A percentile compares a stretch with the other conserved stretches of the same genome.
These are phyloP conservation scores for Rhodotorula sp. DNA, from an alignment of 1,284 basidiomycete genomes.

Conservation along the genomic window DNA sequence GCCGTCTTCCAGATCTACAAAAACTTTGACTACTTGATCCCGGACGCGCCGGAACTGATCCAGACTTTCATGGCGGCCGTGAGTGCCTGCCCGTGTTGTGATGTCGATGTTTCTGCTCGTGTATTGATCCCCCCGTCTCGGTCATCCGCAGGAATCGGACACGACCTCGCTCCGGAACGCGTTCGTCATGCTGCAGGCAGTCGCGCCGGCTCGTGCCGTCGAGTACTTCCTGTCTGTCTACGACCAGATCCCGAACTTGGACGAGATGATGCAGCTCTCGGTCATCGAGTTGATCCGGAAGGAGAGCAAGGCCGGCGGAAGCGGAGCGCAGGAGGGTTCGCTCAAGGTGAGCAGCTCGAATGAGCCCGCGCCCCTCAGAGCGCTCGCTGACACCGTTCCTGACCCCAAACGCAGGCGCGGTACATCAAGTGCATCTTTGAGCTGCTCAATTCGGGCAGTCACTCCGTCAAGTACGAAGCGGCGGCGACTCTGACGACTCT, in stretches of 20 bases:
- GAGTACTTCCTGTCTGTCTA: conserved; percentile 84
- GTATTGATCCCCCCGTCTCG: neutral
- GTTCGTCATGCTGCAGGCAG: conserved; percentile 89
- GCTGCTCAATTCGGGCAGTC: conserved; percentile 84
- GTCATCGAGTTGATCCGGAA: conserved; percentile 92
- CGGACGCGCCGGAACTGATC: conserved; percentile 94
- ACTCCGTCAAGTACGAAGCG: conserved; percentile 97
- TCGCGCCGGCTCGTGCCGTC: conserved; percentile 84
- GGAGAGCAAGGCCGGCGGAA: conserved; percentile 67
- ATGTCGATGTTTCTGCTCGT: neutral
- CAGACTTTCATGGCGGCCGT: conserved; percentile 92
- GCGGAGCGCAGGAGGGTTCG: conserved; percentile 30
- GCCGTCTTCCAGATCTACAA: conserved; percentile 92
- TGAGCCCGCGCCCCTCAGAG: neutral
- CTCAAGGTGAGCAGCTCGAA: conserved; percentile 16
- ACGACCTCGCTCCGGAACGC: conserved; percentile 97
- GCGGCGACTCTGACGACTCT: conserved; percentile 92
- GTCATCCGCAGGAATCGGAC: conserved; percentile 68
- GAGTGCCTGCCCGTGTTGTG: neutral
- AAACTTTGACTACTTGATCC: conserved; percentile 89
- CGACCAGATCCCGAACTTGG: conserved; percentile 79
- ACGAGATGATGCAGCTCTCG: conserved; percentile 93
- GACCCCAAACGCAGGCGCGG: conserved; percentile 56
- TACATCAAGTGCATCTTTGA: conserved; percentile 96
- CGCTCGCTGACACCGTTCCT: neutral